Base-by-base conservation (phyloP, 2,329 filamentous ascomycete genomes). In the Talaromyces sp. region DNA sequence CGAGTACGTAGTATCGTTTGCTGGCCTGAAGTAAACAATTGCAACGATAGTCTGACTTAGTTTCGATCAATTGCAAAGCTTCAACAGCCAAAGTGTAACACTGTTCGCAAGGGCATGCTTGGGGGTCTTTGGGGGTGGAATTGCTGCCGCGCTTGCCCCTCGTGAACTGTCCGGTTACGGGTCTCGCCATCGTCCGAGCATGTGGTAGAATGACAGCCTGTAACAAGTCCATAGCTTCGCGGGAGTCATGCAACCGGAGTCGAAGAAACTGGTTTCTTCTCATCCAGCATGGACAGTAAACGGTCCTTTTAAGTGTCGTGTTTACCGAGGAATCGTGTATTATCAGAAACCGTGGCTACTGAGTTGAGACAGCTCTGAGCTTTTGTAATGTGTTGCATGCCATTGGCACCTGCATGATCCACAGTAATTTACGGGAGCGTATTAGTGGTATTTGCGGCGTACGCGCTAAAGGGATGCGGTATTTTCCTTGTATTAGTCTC, bases 381-480 rank as follows among this genome's bases (percentile, higher is more conserved):
- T 61, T 63, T 63, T 43, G 61, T 63, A 63, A 63, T 63, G 25
- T n/a, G n/a, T 45, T 13, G 51, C 61, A 63, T 58, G 19, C 38
- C 61, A 63, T 63, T 63, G 61, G 61, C 40, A 56, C 10, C 27
- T 53, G 22, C 47, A 6, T 13, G n/a, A 11, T 62, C 60, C 60
- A 62, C 47, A 40, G 47, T 62, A 62, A 53, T 54, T 62, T 62
- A 62, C 60, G 47, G 58, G 19, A 17, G 40, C 11, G 53, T 56
- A 56, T 56, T 17, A 17, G 53, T 56, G 53, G 56, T 58, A 38
- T 19, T n/a, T 45, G 13, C 2, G 10, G 15, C 5, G 56, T 59
- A 59, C 22, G 34, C 8, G 22, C 56, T 19, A 45, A 45, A 56
- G 38, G 61, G 27, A 27, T 56, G 61, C 29, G 56, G 61, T 63